A percentile compares a stretch with the other conserved stretches of the same genome.
phyloP scores from a whole-genome alignment of 2,329 filamentous ascomycete species.

The Trichothecium roseum region DNA sequence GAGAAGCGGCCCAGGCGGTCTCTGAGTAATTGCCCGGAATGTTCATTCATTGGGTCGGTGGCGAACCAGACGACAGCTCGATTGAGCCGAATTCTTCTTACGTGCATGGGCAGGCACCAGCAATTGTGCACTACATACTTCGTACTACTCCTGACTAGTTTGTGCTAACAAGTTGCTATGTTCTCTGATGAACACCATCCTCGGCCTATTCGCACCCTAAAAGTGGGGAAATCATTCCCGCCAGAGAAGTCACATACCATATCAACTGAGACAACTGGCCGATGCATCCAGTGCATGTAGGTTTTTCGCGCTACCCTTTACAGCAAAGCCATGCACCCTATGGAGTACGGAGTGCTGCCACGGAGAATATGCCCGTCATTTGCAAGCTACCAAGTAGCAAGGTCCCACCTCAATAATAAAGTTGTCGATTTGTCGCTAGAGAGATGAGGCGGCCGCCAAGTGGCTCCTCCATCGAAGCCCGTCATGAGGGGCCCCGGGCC shows the following conservation, averaged over 20 bases:
- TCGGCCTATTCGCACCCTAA: constrained; percentile 14
- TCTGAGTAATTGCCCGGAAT: constrained; percentile 13
- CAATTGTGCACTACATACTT: too few relatives aligned
- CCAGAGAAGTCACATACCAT: background rate
- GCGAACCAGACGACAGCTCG: constrained; percentile 10
- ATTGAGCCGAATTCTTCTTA: constrained; percentile 15
- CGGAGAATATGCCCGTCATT: constrained; percentile 11
- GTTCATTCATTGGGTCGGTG: constrained; percentile 11
- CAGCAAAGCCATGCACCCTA: constrained; percentile 6
- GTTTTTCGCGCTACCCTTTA: constrained; percentile 9
- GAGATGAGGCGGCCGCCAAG: constrained; percentile 5
- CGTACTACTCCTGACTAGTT: too few relatives aligned
- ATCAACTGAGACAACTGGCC: too few relatives aligned
- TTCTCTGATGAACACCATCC: constrained; percentile 10
- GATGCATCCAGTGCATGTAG: constrained; percentile 3
- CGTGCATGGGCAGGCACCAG: too few relatives aligned
- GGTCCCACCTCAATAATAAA: constrained; percentile 11
- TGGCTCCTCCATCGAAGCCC: constrained; percentile 12
- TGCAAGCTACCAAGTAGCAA: constrained; percentile 8
- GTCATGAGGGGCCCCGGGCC: constrained; percentile 1
- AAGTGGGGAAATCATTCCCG: constrained; percentile 3
- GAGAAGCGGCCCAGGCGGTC: constrained; percentile 11
- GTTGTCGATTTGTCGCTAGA: constrained; percentile 2
- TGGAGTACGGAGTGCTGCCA: too few relatives aligned
- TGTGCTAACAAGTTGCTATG: too few relatives aligned